Base-by-base conservation (phyloP, 192 early-diverging fungal species). In the Gigaspora rosea region DNA sequence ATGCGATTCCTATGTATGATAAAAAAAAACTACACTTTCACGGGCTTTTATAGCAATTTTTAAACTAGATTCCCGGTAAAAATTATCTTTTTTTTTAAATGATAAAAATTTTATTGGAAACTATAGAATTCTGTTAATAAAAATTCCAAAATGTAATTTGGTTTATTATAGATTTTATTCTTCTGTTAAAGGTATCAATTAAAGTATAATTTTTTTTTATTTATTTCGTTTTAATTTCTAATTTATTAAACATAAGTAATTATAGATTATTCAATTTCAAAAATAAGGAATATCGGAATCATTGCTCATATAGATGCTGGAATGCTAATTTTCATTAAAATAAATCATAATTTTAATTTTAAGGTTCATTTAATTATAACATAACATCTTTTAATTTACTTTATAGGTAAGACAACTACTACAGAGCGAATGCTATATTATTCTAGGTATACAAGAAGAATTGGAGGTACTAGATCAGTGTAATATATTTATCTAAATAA, bases 381-480 rank as follows among this genome's bases (percentile, higher is more conserved):
- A n/a, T 8, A 13, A 20, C 2, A 16, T 59, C 8, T 13, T 46
- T 41, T 65, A 15, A 41, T 41, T 65, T 65, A 36, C 49, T 35
- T 27, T 46, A 18, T 62, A 86, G 86, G 89, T 48, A 95, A 95
- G 81, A 98, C 97, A 27, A 98, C 97, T 1, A 97, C 95, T 0
- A 97, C 96, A n/a, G 97, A 98, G 78, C 92, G 97, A 11, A 97
- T 98, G 94, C 90, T 98, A 7, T 94, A 93, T 80, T 97, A 97
- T 84, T 93, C 95, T 5, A 96, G 97, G 27, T 93, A 94, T 59
- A 97, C 95, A 2, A 90, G 90, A 65, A 80, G 85, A 3, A 94
- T 97, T 61, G 97, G 97, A 68, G 90, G 94, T 93, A 81, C 63
- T 18, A 7, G 8, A 71, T 16, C 6, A 52, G 6, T n/a, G n/a